Percentiles rank a stretch among this genome's conserved stretches.
phyloP scores from a whole-genome alignment of 164 flowering plant genomes.

The Tetracentron sinense region DNA sequence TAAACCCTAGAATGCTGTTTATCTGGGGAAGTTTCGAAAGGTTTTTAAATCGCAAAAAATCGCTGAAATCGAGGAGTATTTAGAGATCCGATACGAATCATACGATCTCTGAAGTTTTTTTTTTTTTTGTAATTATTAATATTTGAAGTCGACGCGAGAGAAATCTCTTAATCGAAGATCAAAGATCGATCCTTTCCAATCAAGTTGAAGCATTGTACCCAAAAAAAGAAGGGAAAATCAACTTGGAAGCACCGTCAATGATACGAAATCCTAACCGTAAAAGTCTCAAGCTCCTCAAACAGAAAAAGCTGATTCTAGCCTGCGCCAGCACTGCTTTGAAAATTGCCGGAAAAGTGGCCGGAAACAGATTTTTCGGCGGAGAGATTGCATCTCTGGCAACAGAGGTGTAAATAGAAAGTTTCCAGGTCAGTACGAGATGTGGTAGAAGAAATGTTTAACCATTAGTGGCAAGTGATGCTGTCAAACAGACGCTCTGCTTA shows the following conservation, averaged over 20 bases:
- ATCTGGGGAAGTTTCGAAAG: background rate
- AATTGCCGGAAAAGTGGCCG: background rate
- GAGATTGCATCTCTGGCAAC: background rate
- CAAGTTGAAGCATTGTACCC: no score
- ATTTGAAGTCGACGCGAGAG: no score
- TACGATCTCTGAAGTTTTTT: background rate
- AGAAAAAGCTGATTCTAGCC: no score
- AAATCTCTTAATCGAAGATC: no score
- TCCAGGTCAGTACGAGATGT: constrained; percentile 5
- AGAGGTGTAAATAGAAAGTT: constrained; percentile 1
- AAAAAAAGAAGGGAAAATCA: no score
- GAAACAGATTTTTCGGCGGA: no score
- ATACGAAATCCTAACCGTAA: no score
- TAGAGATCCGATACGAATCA: constrained; percentile 10
- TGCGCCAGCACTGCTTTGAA: no score
- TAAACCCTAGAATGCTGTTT: background rate
- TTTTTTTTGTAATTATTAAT: background rate
- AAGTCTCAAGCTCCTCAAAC: no score
- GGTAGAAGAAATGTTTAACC: background rate
- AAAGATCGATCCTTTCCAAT: no score
- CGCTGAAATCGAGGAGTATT: constrained; percentile 9
- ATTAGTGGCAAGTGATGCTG: background rate
- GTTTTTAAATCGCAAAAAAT: background rate
- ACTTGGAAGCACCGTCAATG: no score
- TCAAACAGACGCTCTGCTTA: constrained; percentile 1